These are phyloP conservation scores for Rhodocollybia butyracea DNA, from an alignment of 768 basidiomycete genomes.

Conservation along the genomic window DNA sequence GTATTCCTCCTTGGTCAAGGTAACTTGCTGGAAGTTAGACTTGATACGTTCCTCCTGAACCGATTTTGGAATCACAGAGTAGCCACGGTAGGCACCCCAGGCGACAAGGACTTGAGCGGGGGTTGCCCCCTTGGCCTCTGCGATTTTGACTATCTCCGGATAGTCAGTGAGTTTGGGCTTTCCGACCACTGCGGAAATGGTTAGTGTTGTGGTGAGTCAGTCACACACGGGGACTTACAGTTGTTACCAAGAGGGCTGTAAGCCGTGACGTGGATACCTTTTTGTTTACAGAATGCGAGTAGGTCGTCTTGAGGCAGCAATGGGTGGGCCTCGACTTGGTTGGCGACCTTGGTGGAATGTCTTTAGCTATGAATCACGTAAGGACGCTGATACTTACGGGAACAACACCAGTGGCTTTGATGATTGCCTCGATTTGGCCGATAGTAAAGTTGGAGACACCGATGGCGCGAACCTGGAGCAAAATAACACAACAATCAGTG, in stretches of 20 bases:
- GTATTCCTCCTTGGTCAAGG: slow-evolving; percentile 64
- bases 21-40: slow-evolving; percentile 77
- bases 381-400: slow-evolving; percentile 45
- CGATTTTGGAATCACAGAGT: slow-evolving; percentile 83
- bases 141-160: slow-evolving; percentile 57
- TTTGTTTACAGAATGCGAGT: slow-evolving; percentile 61
- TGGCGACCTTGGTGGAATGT: slow-evolving; percentile 47
- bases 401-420: slow-evolving; percentile 64
- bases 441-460: slow-evolving; percentile 85
- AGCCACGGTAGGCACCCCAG: slow-evolving; percentile 74
- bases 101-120: slow-evolving; percentile 82
- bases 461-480: slow-evolving; percentile 53
- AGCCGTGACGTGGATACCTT: slow-evolving; percentile 66
- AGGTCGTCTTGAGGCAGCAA: slow-evolving; percentile 74
- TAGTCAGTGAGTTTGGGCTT: slow-evolving; percentile 69
- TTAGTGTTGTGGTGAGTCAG: background rate
- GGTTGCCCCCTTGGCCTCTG: slow-evolving; percentile 57
- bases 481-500: slow-evolving; percentile 2
- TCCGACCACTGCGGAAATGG: slow-evolving; percentile 43
- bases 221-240: slow-evolving; percentile 35
- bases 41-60: slow-evolving; percentile 68
- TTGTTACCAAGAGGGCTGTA: slow-evolving; percentile 82
- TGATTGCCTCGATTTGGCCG: slow-evolving; percentile 62
- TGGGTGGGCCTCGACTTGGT: slow-evolving; percentile 87
- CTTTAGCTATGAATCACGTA: background rate